A percentile compares a stretch with the other conserved stretches of the same genome.
These are phyloP conservation scores for Ramaria sp. DNA, from an alignment of 768 basidiomycete genomes.

Conservation along the genomic window DNA sequence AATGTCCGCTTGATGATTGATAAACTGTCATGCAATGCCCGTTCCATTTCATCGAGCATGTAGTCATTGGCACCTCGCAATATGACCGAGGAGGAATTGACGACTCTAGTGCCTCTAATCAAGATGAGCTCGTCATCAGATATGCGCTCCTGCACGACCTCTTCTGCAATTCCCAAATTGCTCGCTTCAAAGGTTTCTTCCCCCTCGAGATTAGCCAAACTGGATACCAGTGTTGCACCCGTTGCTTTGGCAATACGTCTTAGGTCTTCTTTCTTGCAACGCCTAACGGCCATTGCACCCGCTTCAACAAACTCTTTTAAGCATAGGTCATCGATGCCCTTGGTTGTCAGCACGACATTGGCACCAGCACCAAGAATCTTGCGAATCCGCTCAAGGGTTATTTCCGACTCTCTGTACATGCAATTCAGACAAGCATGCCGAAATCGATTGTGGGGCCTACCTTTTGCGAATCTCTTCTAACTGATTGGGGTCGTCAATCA, in stretches of 20 bases:
- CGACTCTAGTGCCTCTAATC: slow-evolving; percentile 95
- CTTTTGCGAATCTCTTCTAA: slow-evolving; percentile 92
- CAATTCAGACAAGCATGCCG: not conserved
- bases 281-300: slow-evolving; percentile 95
- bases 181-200: slow-evolving; percentile 95
- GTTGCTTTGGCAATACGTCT: slow-evolving; percentile 95
- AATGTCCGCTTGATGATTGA: slow-evolving; percentile 95
- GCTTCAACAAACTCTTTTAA: slow-evolving; percentile 98
- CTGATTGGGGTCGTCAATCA: slow-evolving; percentile 93
- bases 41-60: slow-evolving; percentile 99
- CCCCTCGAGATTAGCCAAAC: slow-evolving; percentile 91
- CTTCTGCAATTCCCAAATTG: slow-evolving; percentile 86
- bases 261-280: slow-evolving; percentile 96
- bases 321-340: slow-evolving; percentile 97
- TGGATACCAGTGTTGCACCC: slow-evolving; percentile 86
- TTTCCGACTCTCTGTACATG: slow-evolving; percentile 79
- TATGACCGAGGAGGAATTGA: slow-evolving; percentile 86
- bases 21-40: slow-evolving; percentile 87
- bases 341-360: slow-evolving; percentile 94
- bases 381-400: slow-evolving; percentile 88
- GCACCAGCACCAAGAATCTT: slow-evolving; percentile 95
- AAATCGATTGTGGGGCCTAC: slow-evolving; percentile 30
- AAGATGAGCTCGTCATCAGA: slow-evolving; percentile 98
- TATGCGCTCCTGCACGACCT: slow-evolving; percentile 93
- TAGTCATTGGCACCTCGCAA: slow-evolving; percentile 97